Base-by-base conservation (phyloP, 2,329 filamentous ascomycete genomes). In the Fusarium vanettenii region DNA sequence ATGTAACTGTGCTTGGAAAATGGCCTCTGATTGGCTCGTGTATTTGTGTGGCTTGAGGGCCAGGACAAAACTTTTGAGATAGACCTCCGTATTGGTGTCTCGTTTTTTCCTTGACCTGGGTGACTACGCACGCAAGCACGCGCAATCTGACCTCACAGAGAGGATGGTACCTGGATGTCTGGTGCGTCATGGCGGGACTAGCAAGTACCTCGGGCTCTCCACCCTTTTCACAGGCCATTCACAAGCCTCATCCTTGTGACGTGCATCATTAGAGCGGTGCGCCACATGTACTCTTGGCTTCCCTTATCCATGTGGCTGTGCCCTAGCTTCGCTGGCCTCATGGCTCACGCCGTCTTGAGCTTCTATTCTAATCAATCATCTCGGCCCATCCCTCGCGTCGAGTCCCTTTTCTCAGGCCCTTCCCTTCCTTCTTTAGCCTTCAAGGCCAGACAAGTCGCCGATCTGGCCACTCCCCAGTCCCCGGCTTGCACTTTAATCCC, bases 301-400 rank as follows among this genome's bases (percentile, higher is more conserved):
- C 60, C 61, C 41, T 68, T 66, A 71, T 60, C 41, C 52, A 64
- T 67, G 78, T 79, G 77, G 77, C 77, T 78, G 77, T 78, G 77
- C 75, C 66, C 43, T 65, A 79, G 77, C 77, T 79, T 79, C 74
- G 77, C 76, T 79, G 77, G 77, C 77, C 77, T 79, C 77, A 79
- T 73, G 67, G 71, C 64, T 60, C 68, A 70, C 64, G 64, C 66
- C 60, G 70, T 60, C 59, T 70, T 64, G 65, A 77, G 69, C 69
- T 75, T 61, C 33, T 37, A 67, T 75, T 62, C 35, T 57, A 57
- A 66, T 62, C 70, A 67, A 74, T 55, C 63, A 67, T 70, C 64
- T 75, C 70, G 69, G 57, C 45, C 67, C 69, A 71, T 69, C 76
- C 74, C 73, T 77, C 76, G 66, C 73, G 56, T 65, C 66, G 52